These are phyloP conservation scores for Musa troglodytarum DNA, from an alignment of 176 grass and related monocot genomes.

Conservation along the genomic window DNA sequence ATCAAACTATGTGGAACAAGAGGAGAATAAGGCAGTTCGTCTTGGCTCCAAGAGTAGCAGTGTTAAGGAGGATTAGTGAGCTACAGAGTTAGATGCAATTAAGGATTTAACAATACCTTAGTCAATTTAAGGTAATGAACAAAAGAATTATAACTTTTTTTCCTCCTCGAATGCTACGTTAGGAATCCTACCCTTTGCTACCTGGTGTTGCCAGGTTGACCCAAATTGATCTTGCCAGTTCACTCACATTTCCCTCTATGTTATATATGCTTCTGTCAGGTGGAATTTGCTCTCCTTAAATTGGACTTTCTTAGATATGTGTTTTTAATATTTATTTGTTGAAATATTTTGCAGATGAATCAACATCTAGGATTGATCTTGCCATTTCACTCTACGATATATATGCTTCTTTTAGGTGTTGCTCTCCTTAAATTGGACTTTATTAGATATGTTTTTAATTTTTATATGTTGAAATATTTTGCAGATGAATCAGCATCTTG, in stretches of 20 bases:
- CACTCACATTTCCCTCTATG: too few relatives aligned
- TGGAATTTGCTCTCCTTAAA: background rate
- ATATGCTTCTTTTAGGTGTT: background rate
- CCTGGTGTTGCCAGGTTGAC: too few relatives aligned
- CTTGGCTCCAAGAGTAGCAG: background rate
- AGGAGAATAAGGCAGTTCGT: background rate
- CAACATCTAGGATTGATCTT: background rate
- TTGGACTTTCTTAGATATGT: background rate
- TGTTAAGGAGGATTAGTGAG: too few relatives aligned
- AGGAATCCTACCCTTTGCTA: too few relatives aligned
- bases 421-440: background rate
- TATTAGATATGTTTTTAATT: background rate
- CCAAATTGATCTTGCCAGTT: too few relatives aligned
- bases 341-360: conserved; percentile 5
- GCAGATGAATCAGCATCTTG: conserved; percentile 7
- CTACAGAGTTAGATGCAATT: too few relatives aligned
- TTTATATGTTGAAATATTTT: background rate
- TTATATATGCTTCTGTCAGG: too few relatives aligned
- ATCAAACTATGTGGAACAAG: background rate
- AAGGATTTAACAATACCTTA: too few relatives aligned
- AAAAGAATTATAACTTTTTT: too few relatives aligned
- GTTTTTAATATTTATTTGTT: background rate
- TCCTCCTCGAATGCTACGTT: too few relatives aligned
- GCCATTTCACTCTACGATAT: too few relatives aligned
- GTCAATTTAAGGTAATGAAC: too few relatives aligned